Base-by-base conservation (phyloP, 1,284 basidiomycete genomes). In the Filobasidium uniguttulatum region DNA sequence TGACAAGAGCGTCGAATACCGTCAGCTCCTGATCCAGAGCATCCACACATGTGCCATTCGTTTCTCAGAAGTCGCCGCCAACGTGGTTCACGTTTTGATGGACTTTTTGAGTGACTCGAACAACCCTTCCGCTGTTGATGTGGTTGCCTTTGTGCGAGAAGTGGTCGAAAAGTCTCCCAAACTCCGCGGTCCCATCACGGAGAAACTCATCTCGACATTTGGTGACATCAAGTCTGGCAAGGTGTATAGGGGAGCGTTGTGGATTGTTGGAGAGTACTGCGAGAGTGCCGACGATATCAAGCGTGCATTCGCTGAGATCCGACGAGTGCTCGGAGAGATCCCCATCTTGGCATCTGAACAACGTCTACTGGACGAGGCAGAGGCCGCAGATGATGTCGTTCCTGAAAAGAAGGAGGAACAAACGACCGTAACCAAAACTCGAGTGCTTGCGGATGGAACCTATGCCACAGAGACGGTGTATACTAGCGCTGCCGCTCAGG, bases 81-180 rank as follows among this genome's bases (percentile, higher is more conserved):
- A 84, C 58, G 93, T 98, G 43, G 90, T 98, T 0, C 86, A 93
- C 59, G 91, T 91, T 3, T 76, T 99, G 48, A 94, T 98, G 88
- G 90, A 97, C 63, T 98, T 98, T 79, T 77, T 98, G 33, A 88
- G 90, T 26, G 93, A 98, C 71, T 83, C 87, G 5, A 91, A 83
- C 72, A 96, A 94, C 72, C 85, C 90, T 1, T 88, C 87, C 8
- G 90, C 93, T 0, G 77, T 96, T 36, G 93, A 97, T 62, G 93
- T 97, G 41, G 90, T 97, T 50, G 77, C 90, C 2, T 97, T 97
- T 65, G 90, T 97, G 48, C 82, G 82, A 23, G 91, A 98, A 71
- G 91, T 98, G 20, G 93, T 97, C 47, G 90, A 98, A 67, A 96
- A 96, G 67, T 98, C 97, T 80, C 91, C 91, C 2, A 72, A 80